phyloP scores from a whole-genome alignment of 2,329 filamentous ascomycete genomes.

The Pezicula neosporulosa region DNA sequence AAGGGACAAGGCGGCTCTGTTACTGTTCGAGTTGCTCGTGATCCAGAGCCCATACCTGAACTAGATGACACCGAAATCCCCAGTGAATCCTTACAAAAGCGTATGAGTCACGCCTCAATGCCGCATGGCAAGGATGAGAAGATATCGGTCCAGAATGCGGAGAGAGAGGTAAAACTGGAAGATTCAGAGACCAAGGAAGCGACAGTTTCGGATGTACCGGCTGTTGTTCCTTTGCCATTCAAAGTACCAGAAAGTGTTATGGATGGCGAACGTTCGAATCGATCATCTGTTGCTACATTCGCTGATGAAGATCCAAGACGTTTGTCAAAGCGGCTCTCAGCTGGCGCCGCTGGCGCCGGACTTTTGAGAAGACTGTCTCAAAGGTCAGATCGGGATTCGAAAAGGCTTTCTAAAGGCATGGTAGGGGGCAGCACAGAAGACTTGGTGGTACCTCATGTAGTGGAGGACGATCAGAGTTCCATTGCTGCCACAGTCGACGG shows the following conservation, averaged over 20 bases:
- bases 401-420: slow-evolving; percentile 20
- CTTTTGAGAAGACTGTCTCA: slow-evolving; percentile 20
- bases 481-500: slow-evolving; percentile 56
- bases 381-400: slow-evolving; percentile 19
- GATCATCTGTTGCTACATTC: slow-evolving; percentile 68
- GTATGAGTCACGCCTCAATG: slow-evolving; percentile 35
- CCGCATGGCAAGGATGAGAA: slow-evolving; percentile 30
- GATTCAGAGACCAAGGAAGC: background rate
- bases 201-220: slow-evolving; percentile 42
- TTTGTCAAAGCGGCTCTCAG: slow-evolving; percentile 46
- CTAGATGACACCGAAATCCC: slow-evolving; percentile 34
- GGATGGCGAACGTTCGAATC: slow-evolving; percentile 43
- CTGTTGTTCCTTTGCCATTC: slow-evolving; percentile 65
- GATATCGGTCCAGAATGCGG: slow-evolving; percentile 26
- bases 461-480: slow-evolving; percentile 43
- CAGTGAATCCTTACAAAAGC: slow-evolving; percentile 50
- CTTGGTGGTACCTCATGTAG: slow-evolving; percentile 34
- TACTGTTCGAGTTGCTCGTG: slow-evolving; percentile 18
- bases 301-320: slow-evolving; percentile 58
- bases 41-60: slow-evolving; percentile 13
- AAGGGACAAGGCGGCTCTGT: slow-evolving; percentile 31
- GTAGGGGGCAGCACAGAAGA: slow-evolving; percentile 36
- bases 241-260: slow-evolving; percentile 47
- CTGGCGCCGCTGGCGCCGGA: slow-evolving; percentile 44
- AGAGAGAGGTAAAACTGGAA: slow-evolving; percentile 27